Conservation (phyloP, 352 stramenopile genomes). For the Globisporangium carolinianum region DNA sequence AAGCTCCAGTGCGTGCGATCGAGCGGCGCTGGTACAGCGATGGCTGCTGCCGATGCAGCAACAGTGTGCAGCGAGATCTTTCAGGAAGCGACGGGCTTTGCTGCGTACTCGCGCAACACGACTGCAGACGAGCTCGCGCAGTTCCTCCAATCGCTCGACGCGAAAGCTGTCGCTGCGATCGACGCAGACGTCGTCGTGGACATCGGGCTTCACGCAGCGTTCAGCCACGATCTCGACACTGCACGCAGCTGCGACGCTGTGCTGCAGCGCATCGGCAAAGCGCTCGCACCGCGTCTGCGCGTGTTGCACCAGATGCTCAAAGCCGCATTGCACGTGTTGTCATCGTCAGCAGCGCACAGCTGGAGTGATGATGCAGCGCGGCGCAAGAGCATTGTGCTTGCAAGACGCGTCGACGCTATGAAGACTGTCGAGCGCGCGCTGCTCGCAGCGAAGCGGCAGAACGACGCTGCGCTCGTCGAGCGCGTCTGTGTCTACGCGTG, state of each 20-base stretch:
- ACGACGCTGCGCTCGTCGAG: constrained; percentile 73
- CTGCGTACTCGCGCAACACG: constrained; percentile 20
- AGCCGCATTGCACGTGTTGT: constrained; percentile 28
- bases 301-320: constrained; percentile 55
- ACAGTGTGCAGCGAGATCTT: constrained; percentile 33
- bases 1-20: constrained; percentile 70
- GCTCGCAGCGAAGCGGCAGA: constrained; percentile 66
- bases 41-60: constrained; percentile 1
- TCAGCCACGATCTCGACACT: constrained; percentile 24
- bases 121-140: constrained; percentile 26
- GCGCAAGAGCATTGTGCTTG: constrained; percentile 29
- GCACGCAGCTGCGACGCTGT: constrained; percentile 39
- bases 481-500: constrained; percentile 72
- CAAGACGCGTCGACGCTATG: constrained; percentile 57
- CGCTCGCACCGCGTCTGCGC: constrained; percentile 30
- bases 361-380: constrained; percentile 7
- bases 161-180: constrained; percentile 20
- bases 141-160: constrained; percentile 27
- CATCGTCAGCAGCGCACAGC: constrained; percentile 7
- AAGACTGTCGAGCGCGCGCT: constrained; percentile 76
- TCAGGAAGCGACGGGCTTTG: constrained; percentile 45
- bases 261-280: constrained; percentile 48
- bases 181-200: constrained; percentile 60
- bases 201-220: constrained; percentile 39
- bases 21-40: constrained; percentile 25